These are phyloP conservation scores for Boletus hoseneyae DNA, from an alignment of 1,284 basidiomycete species.

Conservation along the genomic window DNA sequence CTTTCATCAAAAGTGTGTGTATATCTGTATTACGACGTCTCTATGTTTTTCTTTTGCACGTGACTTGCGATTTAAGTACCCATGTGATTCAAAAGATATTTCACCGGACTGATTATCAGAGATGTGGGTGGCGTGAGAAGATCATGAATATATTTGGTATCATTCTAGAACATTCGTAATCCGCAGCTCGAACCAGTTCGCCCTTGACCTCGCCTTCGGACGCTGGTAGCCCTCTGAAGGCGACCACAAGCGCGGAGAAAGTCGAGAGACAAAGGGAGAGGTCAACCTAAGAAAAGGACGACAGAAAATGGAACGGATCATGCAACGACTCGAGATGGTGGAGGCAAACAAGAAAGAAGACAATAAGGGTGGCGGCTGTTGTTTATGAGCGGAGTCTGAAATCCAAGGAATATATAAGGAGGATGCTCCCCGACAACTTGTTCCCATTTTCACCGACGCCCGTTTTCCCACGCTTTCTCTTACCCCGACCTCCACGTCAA, in stretches of 20 bases:
- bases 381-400: constrained; percentile 33
- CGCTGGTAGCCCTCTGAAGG: background rate
- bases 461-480: constrained; percentile 31
- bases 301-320: constrained; percentile 15
- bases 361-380: constrained; percentile 13
- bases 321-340: constrained; percentile 17
- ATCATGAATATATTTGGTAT: constrained; percentile 14
- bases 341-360: constrained; percentile 23
- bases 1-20: constrained; percentile 4
- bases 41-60: constrained; percentile 3
- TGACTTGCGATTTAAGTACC: constrained; percentile 6
- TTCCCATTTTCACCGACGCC: constrained; percentile 26
- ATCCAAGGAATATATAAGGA: constrained; percentile 28
- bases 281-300: background rate
- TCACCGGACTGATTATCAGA: too few relatives aligned
- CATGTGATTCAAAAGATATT: too few relatives aligned
- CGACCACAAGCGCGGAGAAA: background rate
- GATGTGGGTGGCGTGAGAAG: constrained; percentile 11
- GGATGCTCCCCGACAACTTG: constrained; percentile 7
- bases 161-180: constrained; percentile 26
- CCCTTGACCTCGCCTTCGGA: background rate
- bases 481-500: constrained; percentile 20
- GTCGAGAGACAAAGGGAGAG: background rate
- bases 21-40: constrained; percentile 6
- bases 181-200: constrained; percentile 6